Base-by-base conservation (phyloP, 2,329 filamentous ascomycete genomes). In the Epichloe baconii region DNA sequence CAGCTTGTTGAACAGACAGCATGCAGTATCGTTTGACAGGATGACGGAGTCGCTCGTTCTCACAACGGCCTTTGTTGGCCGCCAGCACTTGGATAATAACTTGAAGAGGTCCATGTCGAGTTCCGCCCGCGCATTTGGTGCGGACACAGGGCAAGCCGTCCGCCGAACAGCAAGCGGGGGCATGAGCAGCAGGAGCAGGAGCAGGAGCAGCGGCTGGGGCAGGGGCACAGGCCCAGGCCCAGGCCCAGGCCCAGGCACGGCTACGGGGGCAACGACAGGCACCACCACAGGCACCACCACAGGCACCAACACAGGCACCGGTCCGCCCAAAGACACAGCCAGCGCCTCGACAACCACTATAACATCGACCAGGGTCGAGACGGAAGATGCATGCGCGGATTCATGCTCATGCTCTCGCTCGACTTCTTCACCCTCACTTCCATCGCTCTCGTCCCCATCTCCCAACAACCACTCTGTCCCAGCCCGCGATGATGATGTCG, bases 31-130 rank as follows among this genome's bases (percentile, higher is more conserved):
- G 49, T 34, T 40, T 21, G 26, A 35, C 42, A 61, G 55, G 49
- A 63, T 62, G 62, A 62, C 57, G 50, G 55, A 52, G 46, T 55
- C 60, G 57, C 58, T 52, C 51, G 55, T 61, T 60, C 61, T 63
- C 61, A 60, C 58, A 51, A 55, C 51, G 56, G 56, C 56, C 12
- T 23, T 43, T 31, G 47, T 8, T 35, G n/a, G 50, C 46, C 17
- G 43, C 40, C 50, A 42, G 15, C 26, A 36, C 53, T 4, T 44
- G 3, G 15, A 23, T 5, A 7, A 21, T 21, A 3, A 21, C 19
- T 21, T 21, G 19, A 21, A 12, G 21, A 31, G 41, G 14, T 26
- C n/a, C 48, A 46, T 17, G 40, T 42, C 2, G 17, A 42, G 17
- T 17, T 21, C 45, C 19, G 34, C 34, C 45, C 19, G 45, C 34